Percentiles rank a stretch among this genome's conserved stretches.
These are phyloP conservation scores for Ilyonectria sp. DNA, from an alignment of 2,329 filamentous ascomycete genomes.

Conservation along the genomic window DNA sequence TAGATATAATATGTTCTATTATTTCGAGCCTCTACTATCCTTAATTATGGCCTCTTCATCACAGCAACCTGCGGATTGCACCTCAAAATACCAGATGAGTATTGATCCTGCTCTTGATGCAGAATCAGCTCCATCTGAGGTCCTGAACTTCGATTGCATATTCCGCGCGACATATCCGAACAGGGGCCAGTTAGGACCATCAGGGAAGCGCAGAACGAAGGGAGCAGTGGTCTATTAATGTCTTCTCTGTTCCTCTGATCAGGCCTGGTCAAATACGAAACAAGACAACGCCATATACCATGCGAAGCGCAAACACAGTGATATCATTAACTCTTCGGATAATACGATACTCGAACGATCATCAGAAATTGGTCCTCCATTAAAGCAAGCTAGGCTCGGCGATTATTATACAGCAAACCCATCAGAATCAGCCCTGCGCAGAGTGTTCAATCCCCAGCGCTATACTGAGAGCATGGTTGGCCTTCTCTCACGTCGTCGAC, in stretches of 20 bases:
- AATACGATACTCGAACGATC: slow-evolving; percentile 11
- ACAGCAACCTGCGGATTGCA: slow-evolving; percentile 5
- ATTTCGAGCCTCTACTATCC: slow-evolving; percentile 8
- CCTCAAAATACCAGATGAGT: slow-evolving; percentile 13
- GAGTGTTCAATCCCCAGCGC: slow-evolving; percentile 11
- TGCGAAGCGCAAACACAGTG: slow-evolving; percentile 9
- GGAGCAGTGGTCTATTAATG: slow-evolving; percentile 10
- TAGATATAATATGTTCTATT: slow-evolving; percentile 14
- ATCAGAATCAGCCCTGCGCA: slow-evolving; percentile 15
- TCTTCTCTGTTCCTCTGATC: slow-evolving; percentile 12
- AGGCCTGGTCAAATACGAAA: slow-evolving; percentile 5
- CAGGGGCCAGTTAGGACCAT: slow-evolving; percentile 10
- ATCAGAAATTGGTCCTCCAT: slow-evolving; percentile 8
- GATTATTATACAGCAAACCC: slow-evolving; percentile 17
- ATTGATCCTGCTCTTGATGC: slow-evolving; percentile 13
- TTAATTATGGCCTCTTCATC: neutral
- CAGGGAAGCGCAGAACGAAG: slow-evolving; percentile 17
- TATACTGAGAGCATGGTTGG: slow-evolving; percentile 9
- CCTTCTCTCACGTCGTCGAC: slow-evolving; percentile 5
- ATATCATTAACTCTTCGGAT: slow-evolving; percentile 8
- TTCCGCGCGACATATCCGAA: slow-evolving; percentile 13
- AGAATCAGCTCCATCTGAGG: slow-evolving; percentile 16
- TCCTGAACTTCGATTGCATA: slow-evolving; percentile 16
- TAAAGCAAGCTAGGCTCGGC: slow-evolving; percentile 13
- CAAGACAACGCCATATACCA: slow-evolving; percentile 12